A percentile compares a stretch with the other conserved stretches of the same genome.
These are phyloP conservation scores for Areca catechu DNA, from an alignment of 176 grass and related monocot genomes.

Conservation along the genomic window DNA sequence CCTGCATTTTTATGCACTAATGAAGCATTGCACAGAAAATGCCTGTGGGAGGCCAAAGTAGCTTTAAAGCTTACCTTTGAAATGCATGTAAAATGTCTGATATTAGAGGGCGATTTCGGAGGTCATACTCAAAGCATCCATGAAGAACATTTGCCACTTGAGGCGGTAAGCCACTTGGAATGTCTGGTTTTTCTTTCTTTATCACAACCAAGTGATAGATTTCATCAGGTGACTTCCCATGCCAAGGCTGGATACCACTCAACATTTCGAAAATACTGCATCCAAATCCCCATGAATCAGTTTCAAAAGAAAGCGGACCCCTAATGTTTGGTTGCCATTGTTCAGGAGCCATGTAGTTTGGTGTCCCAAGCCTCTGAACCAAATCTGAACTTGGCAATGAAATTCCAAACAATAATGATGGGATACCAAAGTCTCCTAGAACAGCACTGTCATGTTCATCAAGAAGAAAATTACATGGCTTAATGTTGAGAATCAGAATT, in stretches of 20 bases:
- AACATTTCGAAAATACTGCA: slow-evolving; percentile 98
- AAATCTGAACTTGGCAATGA: slow-evolving; percentile 58
- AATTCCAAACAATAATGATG: slow-evolving; percentile 57
- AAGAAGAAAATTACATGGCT: slow-evolving; percentile 86
- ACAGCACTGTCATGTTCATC: slow-evolving; percentile 47
- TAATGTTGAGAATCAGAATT: slow-evolving; percentile 71
- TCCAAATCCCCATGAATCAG: slow-evolving; percentile 86
- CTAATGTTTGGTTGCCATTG: slow-evolving; percentile 82
- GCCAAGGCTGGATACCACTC: slow-evolving; percentile 73
- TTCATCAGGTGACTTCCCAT: slow-evolving; percentile 66
- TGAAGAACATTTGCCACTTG: slow-evolving; percentile 56
- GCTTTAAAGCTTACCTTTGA: slow-evolving; percentile 40
- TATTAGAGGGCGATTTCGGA: slow-evolving; percentile 63
- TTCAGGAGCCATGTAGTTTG: slow-evolving; percentile 97
- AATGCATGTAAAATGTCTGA: slow-evolving; percentile 71
- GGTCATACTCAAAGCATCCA: slow-evolving; percentile 81
- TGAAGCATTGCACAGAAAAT: no score
- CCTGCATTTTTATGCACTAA: no score
- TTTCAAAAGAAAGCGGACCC: slow-evolving; percentile 77
- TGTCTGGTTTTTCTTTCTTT: slow-evolving; percentile 78
- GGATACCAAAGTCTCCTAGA: slow-evolving; percentile 82
- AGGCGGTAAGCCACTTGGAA: slow-evolving; percentile 54
- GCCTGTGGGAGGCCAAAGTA: no score
- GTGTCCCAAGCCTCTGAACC: slow-evolving; percentile 73
- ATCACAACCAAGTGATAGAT: slow-evolving; percentile 73